phyloP scores from a whole-genome alignment of 2,329 filamentous ascomycete species.

The Diaporthe citrichinensis region DNA sequence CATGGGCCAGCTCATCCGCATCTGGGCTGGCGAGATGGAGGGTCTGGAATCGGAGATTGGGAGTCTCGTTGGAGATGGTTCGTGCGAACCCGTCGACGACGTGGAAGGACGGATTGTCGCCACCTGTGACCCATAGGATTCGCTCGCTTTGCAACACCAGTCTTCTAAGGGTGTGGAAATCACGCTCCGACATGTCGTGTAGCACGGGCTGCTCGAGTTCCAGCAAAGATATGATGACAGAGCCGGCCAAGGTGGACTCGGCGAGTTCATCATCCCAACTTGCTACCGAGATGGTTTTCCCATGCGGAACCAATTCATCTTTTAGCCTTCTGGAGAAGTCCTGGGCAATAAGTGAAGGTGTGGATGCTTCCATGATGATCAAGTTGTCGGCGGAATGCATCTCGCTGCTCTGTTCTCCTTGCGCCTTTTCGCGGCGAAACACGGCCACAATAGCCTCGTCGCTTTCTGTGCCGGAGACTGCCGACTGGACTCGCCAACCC shows the following conservation, averaged over 20 bases:
- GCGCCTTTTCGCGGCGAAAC: too few relatives aligned
- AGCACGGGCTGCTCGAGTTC: slow-evolving; percentile 5
- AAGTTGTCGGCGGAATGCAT: background rate
- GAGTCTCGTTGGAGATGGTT: slow-evolving; percentile 23
- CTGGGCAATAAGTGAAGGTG: background rate
- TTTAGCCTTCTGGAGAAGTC: slow-evolving; percentile 6
- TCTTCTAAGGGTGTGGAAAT: slow-evolving; percentile 42
- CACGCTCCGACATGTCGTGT: slow-evolving; percentile 2
- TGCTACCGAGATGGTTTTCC: background rate
- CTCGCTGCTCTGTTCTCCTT: too few relatives aligned
- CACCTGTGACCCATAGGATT: slow-evolving; percentile 49
- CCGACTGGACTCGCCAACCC: too few relatives aligned
- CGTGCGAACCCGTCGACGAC: slow-evolving; percentile 15
- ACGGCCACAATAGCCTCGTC: too few relatives aligned
- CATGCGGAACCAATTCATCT: background rate
- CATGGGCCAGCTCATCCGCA: too few relatives aligned
- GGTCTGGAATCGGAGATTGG: slow-evolving; percentile 9
- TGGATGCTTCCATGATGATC: slow-evolving; percentile 33
- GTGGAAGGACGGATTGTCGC: slow-evolving; percentile 28
- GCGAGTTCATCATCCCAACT: background rate
- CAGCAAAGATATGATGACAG: background rate
- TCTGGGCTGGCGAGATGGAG: background rate
- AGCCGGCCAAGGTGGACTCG: background rate
- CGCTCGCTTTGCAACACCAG: slow-evolving; percentile 42
- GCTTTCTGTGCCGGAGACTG: too few relatives aligned